These are phyloP conservation scores for Vitis rotundifolia DNA, from an alignment of 164 flowering plant species.

Conservation along the genomic window DNA sequence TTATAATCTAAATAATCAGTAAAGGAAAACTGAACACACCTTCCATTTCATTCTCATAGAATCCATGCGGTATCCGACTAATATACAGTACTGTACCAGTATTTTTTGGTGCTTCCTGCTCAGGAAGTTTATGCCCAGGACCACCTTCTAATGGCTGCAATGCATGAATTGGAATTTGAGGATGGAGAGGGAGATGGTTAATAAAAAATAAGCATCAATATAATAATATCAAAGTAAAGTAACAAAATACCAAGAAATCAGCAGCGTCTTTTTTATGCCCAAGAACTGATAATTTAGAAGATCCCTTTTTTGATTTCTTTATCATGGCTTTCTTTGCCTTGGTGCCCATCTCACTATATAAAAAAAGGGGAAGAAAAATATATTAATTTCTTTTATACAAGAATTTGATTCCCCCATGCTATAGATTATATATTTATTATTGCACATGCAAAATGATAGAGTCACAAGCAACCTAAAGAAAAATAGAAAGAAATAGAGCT, in stretches of 20 bases:
- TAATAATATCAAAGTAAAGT: not conserved
- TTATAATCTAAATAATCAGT: not conserved
- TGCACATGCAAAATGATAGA: too few relatives aligned
- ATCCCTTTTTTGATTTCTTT: conserved; percentile 17
- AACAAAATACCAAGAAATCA: conserved; percentile 49
- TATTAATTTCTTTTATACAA: too few relatives aligned
- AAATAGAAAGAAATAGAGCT: too few relatives aligned
- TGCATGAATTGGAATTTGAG: too few relatives aligned
- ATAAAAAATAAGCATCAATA: not conserved
- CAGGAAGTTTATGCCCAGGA: conserved; percentile 54
- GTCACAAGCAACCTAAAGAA: too few relatives aligned
- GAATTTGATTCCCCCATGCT: too few relatives aligned
- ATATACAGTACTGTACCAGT: conserved; percentile 70
- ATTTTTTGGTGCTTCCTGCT: conserved; percentile 27
- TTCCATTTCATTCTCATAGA: conserved; percentile 85
- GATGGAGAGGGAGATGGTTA: too few relatives aligned
- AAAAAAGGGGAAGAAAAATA: too few relatives aligned
- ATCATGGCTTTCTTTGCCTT: conserved; percentile 30
- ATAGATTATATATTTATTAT: too few relatives aligned
- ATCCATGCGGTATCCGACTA: conserved; percentile 92
- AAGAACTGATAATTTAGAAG: conserved; percentile 8
- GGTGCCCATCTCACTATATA: conserved; percentile 22
- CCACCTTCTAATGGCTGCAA: conserved; percentile 68
- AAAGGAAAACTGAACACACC: conserved; percentile 37
- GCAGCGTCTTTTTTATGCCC: conserved; percentile 26